Evolutionary conservation across 2,329 filamentous ascomycete species (phyloP), one percentile per base, ranked within the genome.

Genomic region (Phyllosticta citriasiana): DNA sequence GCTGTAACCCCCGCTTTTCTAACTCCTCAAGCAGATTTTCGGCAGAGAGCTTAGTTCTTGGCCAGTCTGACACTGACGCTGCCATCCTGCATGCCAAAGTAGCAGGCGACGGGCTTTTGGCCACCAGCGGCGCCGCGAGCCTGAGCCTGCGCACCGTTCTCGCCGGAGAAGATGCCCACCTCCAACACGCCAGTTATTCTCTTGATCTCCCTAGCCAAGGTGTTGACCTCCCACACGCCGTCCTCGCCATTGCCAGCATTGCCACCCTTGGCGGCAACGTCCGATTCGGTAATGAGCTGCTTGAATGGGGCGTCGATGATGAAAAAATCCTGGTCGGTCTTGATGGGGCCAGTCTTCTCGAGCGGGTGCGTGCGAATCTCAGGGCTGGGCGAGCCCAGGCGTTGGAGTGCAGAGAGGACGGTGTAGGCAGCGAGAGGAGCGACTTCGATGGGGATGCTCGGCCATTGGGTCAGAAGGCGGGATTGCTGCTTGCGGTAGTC

Each of bases 291-390:
- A 56, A 90, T 77, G 58, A 97, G 79, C 3, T 86, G 65, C 2
- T 82, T 77, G 77, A 99, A 97, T 0, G 91, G 91, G 12, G 94
- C 94, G 71, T 99, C 94, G 66, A 99, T 87, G 68, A 99, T 88
- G 78, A 88, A 89, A 78, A 92, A 91, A 66, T 86, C 85, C 73
- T 96, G 91, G 71, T 96, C 90, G 4, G 90, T 95, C 70, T 87
- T 86, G 52, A 95, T 83, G 30, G 92, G 89, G 25, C 90, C 90
- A 19, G 90, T 88, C 77, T 96, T 96, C 64, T 84, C 82, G 59
- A 88, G 82, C 12, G 86, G 78, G 25, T 89, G 88, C 63, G 86
- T 83, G 60, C 94, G 84, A 60, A 97, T 80, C 35, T 78, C 78
- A 2, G 94, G 89, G 58, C 84, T 78, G 54, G 82, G 76, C 53